Base-by-base conservation (phyloP, 1,139 yeast species). In the Yamadazyma conglobata region DNA sequence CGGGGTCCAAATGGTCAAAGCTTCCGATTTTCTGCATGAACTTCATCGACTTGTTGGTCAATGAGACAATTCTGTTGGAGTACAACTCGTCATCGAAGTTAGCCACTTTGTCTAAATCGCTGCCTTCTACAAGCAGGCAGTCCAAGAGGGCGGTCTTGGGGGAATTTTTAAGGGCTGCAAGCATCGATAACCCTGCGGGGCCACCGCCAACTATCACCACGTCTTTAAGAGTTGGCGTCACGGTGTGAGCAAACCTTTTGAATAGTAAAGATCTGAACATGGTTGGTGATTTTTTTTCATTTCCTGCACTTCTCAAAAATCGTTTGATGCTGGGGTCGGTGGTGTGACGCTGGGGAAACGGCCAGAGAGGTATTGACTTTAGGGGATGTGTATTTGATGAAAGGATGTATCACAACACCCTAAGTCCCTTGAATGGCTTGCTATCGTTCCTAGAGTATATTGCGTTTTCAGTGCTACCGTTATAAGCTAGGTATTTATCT, bases 131-230 rank as follows among this genome's bases (percentile, higher is more conserved):
- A 32, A 91, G 61, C 0, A 81, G 74, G 29, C 93, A 74, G 31
- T 70, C 67, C 28, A 87, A 66, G 33, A 75, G 67, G 16, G 60
- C 63, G 4, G 95, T 74, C 22, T 66, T 56, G 7, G 81, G 77
- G 2, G 89, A 79, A 44, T 72, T 70, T 52, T 84, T 68, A 70
- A 52, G 81, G 0, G 95, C 94, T 0, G 95, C 73, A 2, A 93
- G 79, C 22, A 91, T 63, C 1, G 96, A 81, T 33, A 91, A 62
- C 0, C 99, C 99, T 0, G 98, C 97, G 1, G 97, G 96, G 0
- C 99, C 99, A 5, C 95, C 98, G 15, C 99, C 99, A 27, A 93
- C 84, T 35, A 91, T 83, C 9, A 86, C 80, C 15, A 93, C 77
- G 54, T 91, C 99, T 31, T 70, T 69, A 15, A 58, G 48, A 24